A percentile compares a stretch with the other conserved stretches of the same genome.
Evolutionary conservation across 768 basidiomycete genomes (phyloP).

Genomic region (Rhodosporidiobolus sp.): DNA sequence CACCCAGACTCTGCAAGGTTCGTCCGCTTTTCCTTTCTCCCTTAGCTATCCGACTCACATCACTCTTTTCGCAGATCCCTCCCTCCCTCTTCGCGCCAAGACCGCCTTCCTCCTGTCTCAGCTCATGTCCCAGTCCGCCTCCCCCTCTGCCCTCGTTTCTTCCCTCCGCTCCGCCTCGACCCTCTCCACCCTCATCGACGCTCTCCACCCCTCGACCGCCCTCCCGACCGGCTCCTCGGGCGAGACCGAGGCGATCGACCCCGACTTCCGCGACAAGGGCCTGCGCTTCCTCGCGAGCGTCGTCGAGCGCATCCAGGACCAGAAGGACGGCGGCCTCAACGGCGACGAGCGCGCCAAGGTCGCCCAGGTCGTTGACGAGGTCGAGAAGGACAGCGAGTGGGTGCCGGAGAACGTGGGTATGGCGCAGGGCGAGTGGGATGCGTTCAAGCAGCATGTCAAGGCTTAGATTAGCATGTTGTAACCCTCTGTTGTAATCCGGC

Average conservation of each 20-base stretch:
- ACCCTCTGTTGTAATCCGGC: background rate
- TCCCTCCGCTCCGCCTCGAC: constrained; percentile 22
- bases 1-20: constrained; percentile 25
- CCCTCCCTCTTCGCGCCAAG: constrained; percentile 73
- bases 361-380: constrained; percentile 1
- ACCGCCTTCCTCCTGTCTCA: constrained; percentile 70
- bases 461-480: background rate
- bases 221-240: constrained; percentile 36
- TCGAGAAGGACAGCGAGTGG: constrained; percentile 17
- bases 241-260: constrained; percentile 32
- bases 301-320: constrained; percentile 17
- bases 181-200: constrained; percentile 25
- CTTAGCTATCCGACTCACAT: background rate
- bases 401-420: constrained; percentile 29
- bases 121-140: constrained; percentile 59
- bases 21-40: background rate
- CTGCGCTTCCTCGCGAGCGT: constrained; percentile 37
- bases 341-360: constrained; percentile 22
- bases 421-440: constrained; percentile 30
- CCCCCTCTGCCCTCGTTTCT: constrained; percentile 1
- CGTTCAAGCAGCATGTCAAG: constrained; percentile 21
- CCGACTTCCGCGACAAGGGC: constrained; percentile 41
- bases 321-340: constrained; percentile 2
- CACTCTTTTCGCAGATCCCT: constrained; percentile 57
- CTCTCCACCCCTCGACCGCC: constrained; percentile 21